Base-by-base conservation (phyloP, 2,329 filamentous ascomycete species). In the Gremmenia infestans region DNA sequence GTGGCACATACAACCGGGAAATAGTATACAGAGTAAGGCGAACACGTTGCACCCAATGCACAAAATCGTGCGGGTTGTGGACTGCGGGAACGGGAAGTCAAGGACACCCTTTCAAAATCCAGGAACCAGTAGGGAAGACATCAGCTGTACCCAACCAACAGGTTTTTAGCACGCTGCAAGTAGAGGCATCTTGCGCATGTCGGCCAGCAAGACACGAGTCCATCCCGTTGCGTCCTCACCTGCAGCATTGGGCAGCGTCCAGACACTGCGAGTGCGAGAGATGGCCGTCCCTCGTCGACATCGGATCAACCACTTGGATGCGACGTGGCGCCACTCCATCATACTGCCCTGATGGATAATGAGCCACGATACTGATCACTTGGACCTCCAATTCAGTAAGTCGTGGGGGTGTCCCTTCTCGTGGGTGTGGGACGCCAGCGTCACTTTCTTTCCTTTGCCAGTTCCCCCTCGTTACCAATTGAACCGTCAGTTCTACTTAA, bases 231-330 rank as follows among this genome's bases (percentile, higher is more conserved):
- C 56, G 64, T 62, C 59, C 28, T 60, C 58, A 55, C 55, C 42
- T 64, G 62, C 65, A 65, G 57, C 61, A 56, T 67, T 68, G 66
- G 67, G 65, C 66, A 60, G 66, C 65, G 67, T 58, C 51, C 25
- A 49, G 22, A 19, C 22, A 22, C 3, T 22, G 22, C 22, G 22
- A 22, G 22, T 2, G 50, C 59, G 63, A 62, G 63, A 65, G 60
- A 62, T 64, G 63, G 64, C 63, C 59, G 52, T 51, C 43, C 42
- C 39, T 51, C 43, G 49, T 56, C 57, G 50, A 59, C 59, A 52
- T 60, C 48, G 47, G 52, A 58, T 61, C 53, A 58, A 45, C 61
- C 60, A 61, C 52, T 63, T 43, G 55, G 50, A 52, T 60, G 62
- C 65, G 59, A 68, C 64, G 67, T 69, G 67, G 67, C 67, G 59